Conservation (phyloP, 352 stramenopile genomes). For the Aphanomyces invadans region DNA sequence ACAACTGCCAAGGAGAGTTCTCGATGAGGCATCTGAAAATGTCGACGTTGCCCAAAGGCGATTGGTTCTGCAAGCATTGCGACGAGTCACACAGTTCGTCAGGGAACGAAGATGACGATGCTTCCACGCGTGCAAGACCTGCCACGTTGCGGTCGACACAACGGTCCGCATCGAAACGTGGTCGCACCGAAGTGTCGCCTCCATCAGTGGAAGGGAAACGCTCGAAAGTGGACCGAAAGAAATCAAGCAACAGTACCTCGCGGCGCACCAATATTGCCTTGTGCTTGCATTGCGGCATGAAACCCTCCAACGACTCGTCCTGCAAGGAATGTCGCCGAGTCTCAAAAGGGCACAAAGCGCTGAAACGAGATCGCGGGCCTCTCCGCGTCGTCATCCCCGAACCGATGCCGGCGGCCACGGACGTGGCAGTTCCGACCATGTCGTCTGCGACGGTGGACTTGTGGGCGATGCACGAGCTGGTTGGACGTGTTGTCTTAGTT, state of each 20-base stretch:
- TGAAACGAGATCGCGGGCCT: background rate
- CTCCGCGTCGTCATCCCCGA: slow-evolving; percentile 21
- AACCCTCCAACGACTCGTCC: background rate
- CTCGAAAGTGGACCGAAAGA: background rate
- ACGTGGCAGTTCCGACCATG: background rate
- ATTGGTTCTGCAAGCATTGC: slow-evolving; percentile 22
- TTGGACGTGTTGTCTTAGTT: slow-evolving; percentile 10
- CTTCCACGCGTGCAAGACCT: too few relatives aligned
- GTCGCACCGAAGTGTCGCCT: background rate
- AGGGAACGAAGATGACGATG: background rate
- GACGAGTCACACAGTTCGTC: slow-evolving; percentile 1
- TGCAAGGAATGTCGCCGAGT: background rate
- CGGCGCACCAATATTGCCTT: background rate
- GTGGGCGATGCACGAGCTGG: slow-evolving; percentile 6
- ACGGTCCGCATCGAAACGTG: background rate
- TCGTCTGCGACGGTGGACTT: background rate
- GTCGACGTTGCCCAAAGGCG: slow-evolving; percentile 1
- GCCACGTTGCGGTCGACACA: background rate
- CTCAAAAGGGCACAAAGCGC: background rate
- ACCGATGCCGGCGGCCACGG: background rate
- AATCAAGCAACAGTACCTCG: background rate
- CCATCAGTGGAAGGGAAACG: background rate
- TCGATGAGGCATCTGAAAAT: slow-evolving; percentile 21
- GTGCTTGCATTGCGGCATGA: background rate
- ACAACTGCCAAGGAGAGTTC: slow-evolving; percentile 22